Evolutionary conservation across 2,329 filamentous ascomycete species (phyloP), one percentile per base, ranked within the genome.

Genomic region (Colletotrichum sp.): DNA sequence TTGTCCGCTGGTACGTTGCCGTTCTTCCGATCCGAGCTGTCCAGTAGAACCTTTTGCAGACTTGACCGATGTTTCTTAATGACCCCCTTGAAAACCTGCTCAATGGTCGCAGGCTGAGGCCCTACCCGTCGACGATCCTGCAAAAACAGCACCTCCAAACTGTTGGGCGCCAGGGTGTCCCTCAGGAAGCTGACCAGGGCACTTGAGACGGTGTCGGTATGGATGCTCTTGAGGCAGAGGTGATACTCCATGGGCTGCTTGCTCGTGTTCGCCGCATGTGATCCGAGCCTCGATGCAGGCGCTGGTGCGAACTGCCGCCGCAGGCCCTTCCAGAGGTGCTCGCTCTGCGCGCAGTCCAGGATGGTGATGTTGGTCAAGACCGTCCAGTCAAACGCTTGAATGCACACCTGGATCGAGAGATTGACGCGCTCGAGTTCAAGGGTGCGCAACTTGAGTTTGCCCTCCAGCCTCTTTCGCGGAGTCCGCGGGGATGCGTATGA

Each of bases 81-180:
- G 8, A 93, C 90, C 15, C 92, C 91, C 74, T 90, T 90, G 84
- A 94, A 95, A 77, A 97, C 94, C 22, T 91, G 87, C 44, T 95
- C 92, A 71, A 96, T 90, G 5, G 90, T 88, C 1, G 96, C 93
- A 9, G 85, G 85, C 1, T 91, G 81, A 25, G 80, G 78, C 12
- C 71, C 90, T 82, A 82, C 90, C 82, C 74, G 89, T 83, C 79
- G 90, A 81, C 86, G 85, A 75, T 96, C 94, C 82, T 96, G 94
- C 65, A 97, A 84, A 81, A 96, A 96, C 12, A 97, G 87, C 11
- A 92, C 92, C 83, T 97, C 94, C n/a, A 97, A 87, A 32, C 91
- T 94, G 82, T 97, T 95, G 1, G 95, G 95, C 25, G 93, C 93
- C 48, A 97, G 87, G 0, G 94, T 93, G 77, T 96, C 94, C 79